Conservation (phyloP, 2,329 filamentous ascomycete genomes). For the Exophiala sp. region DNA sequence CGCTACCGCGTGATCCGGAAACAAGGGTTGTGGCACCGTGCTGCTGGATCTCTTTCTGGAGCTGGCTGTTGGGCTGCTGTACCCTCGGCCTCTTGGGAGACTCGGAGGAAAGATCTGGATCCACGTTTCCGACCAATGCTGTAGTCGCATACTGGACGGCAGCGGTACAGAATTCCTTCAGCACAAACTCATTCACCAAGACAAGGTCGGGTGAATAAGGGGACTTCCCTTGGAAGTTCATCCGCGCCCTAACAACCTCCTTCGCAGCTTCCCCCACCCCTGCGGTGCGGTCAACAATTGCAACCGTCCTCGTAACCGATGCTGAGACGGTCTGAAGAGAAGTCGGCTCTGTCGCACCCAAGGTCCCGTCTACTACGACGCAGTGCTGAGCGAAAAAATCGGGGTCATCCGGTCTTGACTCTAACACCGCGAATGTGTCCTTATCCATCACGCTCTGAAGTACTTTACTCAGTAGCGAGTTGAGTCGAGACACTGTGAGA, state of each 20-base stretch:
- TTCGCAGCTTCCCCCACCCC: slow-evolving; percentile 53
- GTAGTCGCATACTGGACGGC: not conserved
- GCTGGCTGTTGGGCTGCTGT: no score
- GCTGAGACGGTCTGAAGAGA: no score
- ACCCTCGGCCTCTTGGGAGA: no score
- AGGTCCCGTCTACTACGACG: no score
- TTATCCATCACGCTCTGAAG: not conserved
- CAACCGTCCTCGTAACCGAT: slow-evolving; percentile 34
- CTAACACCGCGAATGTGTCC: not conserved
- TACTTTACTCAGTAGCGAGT: not conserved
- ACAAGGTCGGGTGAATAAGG: slow-evolving; percentile 61
- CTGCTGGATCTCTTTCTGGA: no score
- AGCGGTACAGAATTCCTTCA: not conserved
- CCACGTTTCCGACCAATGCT: no score
- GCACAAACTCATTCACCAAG: slow-evolving; percentile 60
- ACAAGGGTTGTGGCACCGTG: not conserved
- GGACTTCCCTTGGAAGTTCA: slow-evolving; percentile 54
- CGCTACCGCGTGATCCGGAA: not conserved
- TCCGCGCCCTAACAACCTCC: slow-evolving; percentile 52
- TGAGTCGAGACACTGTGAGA: not conserved
- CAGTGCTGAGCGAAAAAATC: no score
- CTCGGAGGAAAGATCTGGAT: no score
- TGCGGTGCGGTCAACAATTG: slow-evolving; percentile 61
- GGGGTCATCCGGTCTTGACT: no score
- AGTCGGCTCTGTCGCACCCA: no score